Percentiles rank a stretch among this genome's conserved stretches.
Conservation (phyloP, 768 basidiomycete genomes). For the Auriculariales sp. region DNA sequence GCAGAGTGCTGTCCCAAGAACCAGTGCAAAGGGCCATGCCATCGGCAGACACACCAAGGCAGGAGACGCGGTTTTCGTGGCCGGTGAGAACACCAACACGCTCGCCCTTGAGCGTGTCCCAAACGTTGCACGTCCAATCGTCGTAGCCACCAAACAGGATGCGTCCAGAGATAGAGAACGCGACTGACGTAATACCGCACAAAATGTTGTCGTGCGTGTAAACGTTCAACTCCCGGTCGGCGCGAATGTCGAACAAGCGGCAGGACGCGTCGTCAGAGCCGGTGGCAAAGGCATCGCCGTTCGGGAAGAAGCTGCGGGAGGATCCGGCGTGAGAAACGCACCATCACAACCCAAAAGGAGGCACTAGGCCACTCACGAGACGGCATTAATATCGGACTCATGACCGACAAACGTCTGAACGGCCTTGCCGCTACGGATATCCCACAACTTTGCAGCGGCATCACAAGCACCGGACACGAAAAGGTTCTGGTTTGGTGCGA, state of each 20-base stretch:
- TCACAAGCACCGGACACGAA: conserved; percentile 99
- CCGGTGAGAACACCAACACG: conserved; percentile 94
- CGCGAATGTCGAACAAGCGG: conserved; percentile 93
- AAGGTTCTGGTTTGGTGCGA: conserved; percentile 84
- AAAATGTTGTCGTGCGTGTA: conserved; percentile 98
- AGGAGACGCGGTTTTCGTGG: conserved; percentile 95
- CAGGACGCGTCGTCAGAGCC: conserved; percentile 99
- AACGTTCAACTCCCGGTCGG: conserved; percentile 89
- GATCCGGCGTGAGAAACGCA: background rate
- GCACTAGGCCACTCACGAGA: no score
- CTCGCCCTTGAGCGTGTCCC: conserved; percentile 98
- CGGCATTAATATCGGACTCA: conserved; percentile 98
- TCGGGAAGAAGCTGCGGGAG: conserved; percentile 82
- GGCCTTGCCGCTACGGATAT: conserved; percentile 93
- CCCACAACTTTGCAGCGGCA: conserved; percentile 97
- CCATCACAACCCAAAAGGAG: no score
- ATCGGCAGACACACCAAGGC: conserved; percentile 88
- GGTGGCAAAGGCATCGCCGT: conserved; percentile 96
- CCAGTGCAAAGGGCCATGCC: conserved; percentile 99
- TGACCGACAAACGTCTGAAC: conserved; percentile 98
- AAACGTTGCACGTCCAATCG: conserved; percentile 99
- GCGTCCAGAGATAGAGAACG: conserved; percentile 94
- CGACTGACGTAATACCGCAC: conserved; percentile 97
- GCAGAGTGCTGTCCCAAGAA: conserved; percentile 93
- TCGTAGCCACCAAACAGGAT: conserved; percentile 98